phyloP scores from a whole-genome alignment of 805 yeast species.

The Myxozyma neglecta region DNA sequence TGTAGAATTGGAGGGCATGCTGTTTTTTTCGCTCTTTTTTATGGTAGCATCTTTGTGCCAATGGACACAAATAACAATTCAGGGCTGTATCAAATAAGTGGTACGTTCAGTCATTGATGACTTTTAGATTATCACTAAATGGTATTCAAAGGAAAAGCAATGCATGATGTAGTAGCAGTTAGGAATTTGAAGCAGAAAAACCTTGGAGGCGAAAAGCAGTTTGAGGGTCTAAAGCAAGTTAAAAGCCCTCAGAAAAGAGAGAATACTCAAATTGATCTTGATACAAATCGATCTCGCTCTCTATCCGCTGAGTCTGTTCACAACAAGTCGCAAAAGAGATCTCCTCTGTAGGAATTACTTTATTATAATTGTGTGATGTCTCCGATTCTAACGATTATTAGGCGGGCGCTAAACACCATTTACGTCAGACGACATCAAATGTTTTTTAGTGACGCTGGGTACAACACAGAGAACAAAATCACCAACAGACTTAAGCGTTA shows the following conservation, averaged over 20 bases:
- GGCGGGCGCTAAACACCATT: slow-evolving; percentile 4
- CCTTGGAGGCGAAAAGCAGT: not conserved
- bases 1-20: slow-evolving; percentile 20
- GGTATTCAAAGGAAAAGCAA: not conserved
- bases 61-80: not conserved
- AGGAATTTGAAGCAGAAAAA: not conserved
- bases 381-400: not conserved
- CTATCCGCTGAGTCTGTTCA: not conserved
- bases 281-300: not conserved
- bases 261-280: not conserved
- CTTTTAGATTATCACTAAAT: not conserved
- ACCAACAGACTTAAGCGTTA: not conserved
- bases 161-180: not conserved
- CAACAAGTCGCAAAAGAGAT: not conserved
- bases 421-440: slow-evolving; percentile 6
- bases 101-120: not conserved
- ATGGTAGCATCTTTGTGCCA: slow-evolving; percentile 2
- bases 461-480: not conserved
- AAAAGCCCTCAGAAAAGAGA: not conserved
- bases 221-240: not conserved
- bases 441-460: slow-evolving; percentile 3
- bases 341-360: slow-evolving; percentile 1
- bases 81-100: slow-evolving; percentile 12
- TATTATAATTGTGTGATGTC: not conserved
- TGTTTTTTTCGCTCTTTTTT: slow-evolving; percentile 1